Base-by-base conservation (phyloP, 1,284 basidiomycete genomes). In the Trametes versicolor region DNA sequence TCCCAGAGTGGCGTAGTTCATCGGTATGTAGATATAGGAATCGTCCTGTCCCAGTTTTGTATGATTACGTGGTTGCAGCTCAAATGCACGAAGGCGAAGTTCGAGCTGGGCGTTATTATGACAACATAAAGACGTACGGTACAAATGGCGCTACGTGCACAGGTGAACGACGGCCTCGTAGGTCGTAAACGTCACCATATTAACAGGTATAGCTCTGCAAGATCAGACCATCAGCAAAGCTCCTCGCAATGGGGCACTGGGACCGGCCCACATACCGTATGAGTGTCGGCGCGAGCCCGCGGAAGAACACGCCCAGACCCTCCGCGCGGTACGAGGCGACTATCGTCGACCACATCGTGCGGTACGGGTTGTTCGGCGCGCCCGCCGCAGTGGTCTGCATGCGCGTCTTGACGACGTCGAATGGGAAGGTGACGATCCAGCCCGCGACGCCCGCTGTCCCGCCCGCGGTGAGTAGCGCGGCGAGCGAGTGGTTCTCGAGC, bases 401-500 rank as follows among this genome's bases (percentile, higher is more conserved):
- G 2, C 94, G 86, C 7, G 95, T 96, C 79, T 96, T 96, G 69
- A 96, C 83, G 6, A 95, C 91, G 72, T 96, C 94, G 61, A 95
- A 82, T 0, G 93, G 92, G 77, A 96, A 95, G 0, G 93, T 95
- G 1, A 81, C 83, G 0, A 87, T 41, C 91, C 91, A 93, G 4
- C 90, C 89, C 19, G 82, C 83, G 25, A 90, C 80, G 3, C 94
- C 94, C 0, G 94, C 94, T 1, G 92, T 74, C 1, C 88, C 94
- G n/a, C 93, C 94, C 9, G 94, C 92, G 23, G 90, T 62, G 64
- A 95, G 83, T 50, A 94, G 79, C 36, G 84, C 84, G 17, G 83
- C 74, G 88, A 89, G 90, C 1, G 83, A 81, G 54, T 86, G 78
- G 5, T 73, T 72, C n/a, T 73, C 76, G 58, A 78, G 75, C 68